Evolutionary conservation across 495 filamentous ascomycete genomes (phyloP), one percentile per base, ranked within the genome.

Genomic region (Evansstolkia leycettana): DNA sequence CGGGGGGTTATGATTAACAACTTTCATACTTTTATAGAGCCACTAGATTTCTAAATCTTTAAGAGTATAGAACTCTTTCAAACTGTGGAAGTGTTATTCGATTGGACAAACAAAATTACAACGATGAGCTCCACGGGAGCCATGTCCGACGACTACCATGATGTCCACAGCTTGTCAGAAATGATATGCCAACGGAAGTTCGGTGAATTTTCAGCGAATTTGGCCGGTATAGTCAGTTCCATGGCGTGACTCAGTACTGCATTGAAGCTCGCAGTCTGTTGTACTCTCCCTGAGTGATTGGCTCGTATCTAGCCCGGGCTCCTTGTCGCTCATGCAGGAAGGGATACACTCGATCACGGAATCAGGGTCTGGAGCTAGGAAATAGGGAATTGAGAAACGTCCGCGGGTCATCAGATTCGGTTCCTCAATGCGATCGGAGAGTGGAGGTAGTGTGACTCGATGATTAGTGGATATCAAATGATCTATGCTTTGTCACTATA

Each of bases 311-410:
- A 8, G 62, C 54, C 38, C n/a, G n/a, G 62, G 48, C 47, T 64
- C 23, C 25, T 45, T 37, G 25, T 47, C 48, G 15, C 45, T 48
- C 34, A 42, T 50, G 42, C 69, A 76, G 14, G 69, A 67, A 1
- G 70, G 61, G 36, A 79, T 54, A 33, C 67, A 70, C 43, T 76
- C 68, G 36, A 81, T 69, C 11, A 76, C 42, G 13, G 62, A 50
- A 20, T 69, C 58, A 20, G 59, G 54, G 45, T 80, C 70, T 0
- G 72, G 68, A 16, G 62, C 55, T 33, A 77, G 54, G 42, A 78
- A 81, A 50, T 72, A 80, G 2, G 74, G 73, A 41, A 79, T 78
- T 10, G 73, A 77, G 38, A 73, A 79, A 19, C 75, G 54, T 19
- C 65, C 54, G 33, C 55, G 54, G 2, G 69, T 73, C 55, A 74